These are phyloP conservation scores for Penicillium occitanis DNA, from an alignment of 2,329 filamentous ascomycete species.

Conservation along the genomic window DNA sequence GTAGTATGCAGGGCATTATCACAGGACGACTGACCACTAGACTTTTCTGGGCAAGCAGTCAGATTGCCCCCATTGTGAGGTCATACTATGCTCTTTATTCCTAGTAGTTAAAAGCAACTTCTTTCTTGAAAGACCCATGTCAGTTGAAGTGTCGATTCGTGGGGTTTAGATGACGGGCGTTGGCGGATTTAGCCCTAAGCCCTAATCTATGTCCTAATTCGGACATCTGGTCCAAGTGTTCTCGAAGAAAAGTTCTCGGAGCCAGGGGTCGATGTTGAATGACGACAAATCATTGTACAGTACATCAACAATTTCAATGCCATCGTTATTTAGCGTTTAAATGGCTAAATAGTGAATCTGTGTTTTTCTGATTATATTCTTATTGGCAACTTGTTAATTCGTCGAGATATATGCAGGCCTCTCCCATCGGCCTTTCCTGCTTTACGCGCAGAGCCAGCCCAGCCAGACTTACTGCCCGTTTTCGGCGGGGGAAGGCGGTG, in stretches of 20 bases:
- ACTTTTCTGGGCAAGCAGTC: background rate
- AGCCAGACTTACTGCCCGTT: conserved; percentile 23
- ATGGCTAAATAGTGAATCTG: background rate
- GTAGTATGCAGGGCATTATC: conserved; percentile 3
- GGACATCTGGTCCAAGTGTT: background rate
- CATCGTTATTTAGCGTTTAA: background rate
- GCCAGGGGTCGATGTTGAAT: background rate
- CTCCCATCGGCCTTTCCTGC: conserved; percentile 27
- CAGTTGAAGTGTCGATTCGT: background rate
- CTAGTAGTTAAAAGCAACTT: background rate
- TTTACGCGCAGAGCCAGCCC: conserved; percentile 34
- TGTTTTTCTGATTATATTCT: too few species aligned
- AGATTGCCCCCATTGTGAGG: background rate
- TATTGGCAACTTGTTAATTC: background rate
- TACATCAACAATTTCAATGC: background rate
- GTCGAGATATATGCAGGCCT: conserved; percentile 32
- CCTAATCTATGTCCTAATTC: background rate
- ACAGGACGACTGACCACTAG: background rate
- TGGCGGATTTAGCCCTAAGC: background rate
- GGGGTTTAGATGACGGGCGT: background rate
- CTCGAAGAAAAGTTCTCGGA: background rate
- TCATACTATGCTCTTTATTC: background rate
- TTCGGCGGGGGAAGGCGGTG: conserved; percentile 23
- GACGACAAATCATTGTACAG: conserved; percentile 2
- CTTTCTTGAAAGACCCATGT: background rate